A percentile compares a stretch with the other conserved stretches of the same genome.
These are phyloP conservation scores for Hyaloscypha finlandica DNA, from an alignment of 495 filamentous ascomycete genomes.

Conservation along the genomic window DNA sequence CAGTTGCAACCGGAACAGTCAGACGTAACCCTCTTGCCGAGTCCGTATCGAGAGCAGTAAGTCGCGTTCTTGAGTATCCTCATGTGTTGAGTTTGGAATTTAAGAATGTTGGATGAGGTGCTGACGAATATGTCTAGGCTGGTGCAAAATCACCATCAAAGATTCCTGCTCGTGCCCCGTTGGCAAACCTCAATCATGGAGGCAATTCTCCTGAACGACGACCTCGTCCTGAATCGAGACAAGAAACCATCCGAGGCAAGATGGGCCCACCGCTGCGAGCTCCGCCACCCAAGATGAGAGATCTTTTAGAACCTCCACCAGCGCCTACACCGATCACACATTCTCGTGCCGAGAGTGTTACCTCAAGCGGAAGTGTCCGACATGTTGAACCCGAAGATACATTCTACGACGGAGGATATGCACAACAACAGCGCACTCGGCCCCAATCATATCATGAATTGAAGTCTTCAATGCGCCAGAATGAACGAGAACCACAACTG, in stretches of 20 bases:
- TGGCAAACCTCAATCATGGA: conserved; percentile 78
- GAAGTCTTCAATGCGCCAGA: conserved; percentile 40
- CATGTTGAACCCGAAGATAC: conserved; percentile 82
- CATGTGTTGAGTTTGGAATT: neutral
- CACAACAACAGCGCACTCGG: conserved; percentile 49
- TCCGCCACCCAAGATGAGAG: conserved; percentile 89
- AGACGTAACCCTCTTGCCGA: conserved; percentile 60
- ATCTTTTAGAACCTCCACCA: conserved; percentile 68
- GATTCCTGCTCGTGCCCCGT: conserved; percentile 77
- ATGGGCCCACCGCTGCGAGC: conserved; percentile 60
- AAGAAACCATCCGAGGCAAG: conserved; percentile 56
- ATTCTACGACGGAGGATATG: conserved; percentile 70
- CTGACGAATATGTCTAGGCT: neutral
- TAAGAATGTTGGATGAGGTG: neutral
- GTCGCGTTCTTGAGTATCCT: neutral
- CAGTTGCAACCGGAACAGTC: conserved; percentile 46
- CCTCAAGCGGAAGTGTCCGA: conserved; percentile 67
- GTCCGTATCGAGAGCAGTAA: conserved; percentile 36
- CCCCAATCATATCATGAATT: conserved; percentile 42
- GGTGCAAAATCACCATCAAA: conserved; percentile 66
- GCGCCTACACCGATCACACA: conserved; percentile 61
- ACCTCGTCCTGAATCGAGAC: conserved; percentile 29
- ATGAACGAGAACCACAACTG: conserved; percentile 38
- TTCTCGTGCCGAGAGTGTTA: conserved; percentile 65
- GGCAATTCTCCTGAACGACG: conserved; percentile 79